Conservation (phyloP, 2,329 filamentous ascomycete species). For the Nigrospora sphaerica region DNA sequence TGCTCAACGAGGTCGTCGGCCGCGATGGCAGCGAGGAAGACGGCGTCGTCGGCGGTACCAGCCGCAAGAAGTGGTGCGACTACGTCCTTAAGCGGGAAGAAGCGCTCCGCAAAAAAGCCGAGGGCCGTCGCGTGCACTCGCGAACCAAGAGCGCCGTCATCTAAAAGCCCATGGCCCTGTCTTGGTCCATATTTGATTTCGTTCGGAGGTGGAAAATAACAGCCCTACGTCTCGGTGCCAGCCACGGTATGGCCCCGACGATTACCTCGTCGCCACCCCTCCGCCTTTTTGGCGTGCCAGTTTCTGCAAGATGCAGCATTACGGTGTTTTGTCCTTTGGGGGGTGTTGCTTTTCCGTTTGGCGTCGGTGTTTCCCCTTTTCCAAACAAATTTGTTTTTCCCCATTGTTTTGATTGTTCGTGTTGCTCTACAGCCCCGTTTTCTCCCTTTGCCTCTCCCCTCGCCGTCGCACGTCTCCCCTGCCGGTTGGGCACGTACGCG, state of each 20-base stretch:
- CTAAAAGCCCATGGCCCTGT: constrained; percentile 13
- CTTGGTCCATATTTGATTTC: background rate
- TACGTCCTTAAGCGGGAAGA: constrained; percentile 59
- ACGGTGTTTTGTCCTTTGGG: background rate
- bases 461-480: too few relatives aligned
- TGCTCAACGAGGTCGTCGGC: constrained; percentile 65
- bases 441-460: too few relatives aligned
- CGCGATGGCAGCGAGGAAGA: constrained; percentile 46
- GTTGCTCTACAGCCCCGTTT: too few relatives aligned
- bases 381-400: too few relatives aligned
- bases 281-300: too few relatives aligned
- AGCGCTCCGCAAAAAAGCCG: constrained; percentile 46
- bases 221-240: too few relatives aligned
- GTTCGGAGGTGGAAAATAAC: background rate
- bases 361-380: too few relatives aligned
- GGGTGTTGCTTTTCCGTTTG: background rate
- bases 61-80: constrained; percentile 59
- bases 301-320: background rate
- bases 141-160: constrained; percentile 52
- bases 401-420: too few relatives aligned
- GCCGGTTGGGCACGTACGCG: background rate
- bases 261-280: too few relatives aligned
- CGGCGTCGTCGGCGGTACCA: constrained; percentile 30
- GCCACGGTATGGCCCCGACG: too few relatives aligned
- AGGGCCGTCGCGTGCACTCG: constrained; percentile 44